phyloP scores from a whole-genome alignment of 1,139 yeast species.

The Taphrina populina region DNA sequence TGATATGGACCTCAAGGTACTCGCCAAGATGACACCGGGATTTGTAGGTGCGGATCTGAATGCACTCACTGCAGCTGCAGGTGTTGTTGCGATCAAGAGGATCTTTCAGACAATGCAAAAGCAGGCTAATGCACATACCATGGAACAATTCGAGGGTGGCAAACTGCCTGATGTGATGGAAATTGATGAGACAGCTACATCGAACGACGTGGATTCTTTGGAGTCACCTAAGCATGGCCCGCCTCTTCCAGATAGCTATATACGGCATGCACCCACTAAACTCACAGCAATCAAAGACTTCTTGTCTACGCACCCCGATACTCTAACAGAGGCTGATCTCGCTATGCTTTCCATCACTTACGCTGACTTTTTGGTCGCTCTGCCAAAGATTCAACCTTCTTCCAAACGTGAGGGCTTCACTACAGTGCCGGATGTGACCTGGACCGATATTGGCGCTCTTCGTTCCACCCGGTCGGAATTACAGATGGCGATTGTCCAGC shows the following conservation, averaged over 20 bases:
- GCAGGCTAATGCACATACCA: conserved; percentile 14
- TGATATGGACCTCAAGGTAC: conserved; percentile 63
- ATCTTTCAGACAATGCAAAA: conserved; percentile 53
- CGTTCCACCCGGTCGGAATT: conserved; percentile 76
- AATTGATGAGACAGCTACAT: background rate
- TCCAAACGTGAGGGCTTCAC: conserved; percentile 99
- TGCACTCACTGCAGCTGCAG: conserved; percentile 92
- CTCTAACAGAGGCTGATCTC: conserved; percentile 71
- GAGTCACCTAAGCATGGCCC: background rate
- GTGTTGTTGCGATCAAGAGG: conserved; percentile 88
- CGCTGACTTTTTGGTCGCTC: conserved; percentile 76
- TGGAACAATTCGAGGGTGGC: background rate
- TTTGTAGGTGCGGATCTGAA: conserved; percentile 97
- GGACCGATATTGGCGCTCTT: conserved; percentile 94
- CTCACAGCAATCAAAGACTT: conserved; percentile 65
- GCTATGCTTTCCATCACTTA: conserved; percentile 70
- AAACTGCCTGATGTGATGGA: conserved; percentile 6
- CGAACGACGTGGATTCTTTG: conserved; percentile 2
- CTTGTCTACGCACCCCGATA: conserved; percentile 70
- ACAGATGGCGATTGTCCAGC: conserved; percentile 97
- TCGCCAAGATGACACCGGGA: conserved; percentile 95
- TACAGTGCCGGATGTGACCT: conserved; percentile 94
- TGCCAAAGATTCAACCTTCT: conserved; percentile 94
- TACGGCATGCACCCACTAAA: conserved; percentile 39
- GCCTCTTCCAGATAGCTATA: background rate